Evolutionary conservation across 768 basidiomycete genomes (phyloP).

Genomic region (Termitomyces sp.): DNA sequence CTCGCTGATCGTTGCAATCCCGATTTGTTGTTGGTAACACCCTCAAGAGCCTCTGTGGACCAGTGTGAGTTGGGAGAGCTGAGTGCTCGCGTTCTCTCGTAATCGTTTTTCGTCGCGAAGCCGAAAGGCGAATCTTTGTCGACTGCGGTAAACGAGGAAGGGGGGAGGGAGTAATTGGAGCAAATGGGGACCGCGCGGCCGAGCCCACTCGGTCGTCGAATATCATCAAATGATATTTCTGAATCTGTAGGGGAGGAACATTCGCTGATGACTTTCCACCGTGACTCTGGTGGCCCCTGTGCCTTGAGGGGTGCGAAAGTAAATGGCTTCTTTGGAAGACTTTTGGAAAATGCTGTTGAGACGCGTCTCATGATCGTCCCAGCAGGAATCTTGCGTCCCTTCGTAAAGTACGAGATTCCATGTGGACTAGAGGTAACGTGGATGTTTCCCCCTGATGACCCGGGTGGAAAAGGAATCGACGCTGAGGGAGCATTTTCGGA

Average conservation of each 20-base stretch:
- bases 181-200: conserved; percentile 32
- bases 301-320: conserved; percentile 8
- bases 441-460: conserved; percentile 12
- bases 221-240: conserved; percentile 29
- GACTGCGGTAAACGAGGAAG: conserved; percentile 24
- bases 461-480: conserved; percentile 13
- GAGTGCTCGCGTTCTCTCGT: conserved; percentile 23
- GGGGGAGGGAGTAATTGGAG: conserved; percentile 30
- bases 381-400: conserved; percentile 5
- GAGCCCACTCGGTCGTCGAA: conserved; percentile 41
- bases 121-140: conserved; percentile 16
- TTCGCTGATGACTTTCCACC: conserved; percentile 10
- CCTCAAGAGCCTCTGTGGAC: conserved; percentile 18
- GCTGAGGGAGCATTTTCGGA: not conserved
- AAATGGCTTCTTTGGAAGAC: conserved; percentile 9
- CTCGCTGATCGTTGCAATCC: conserved; percentile 5
- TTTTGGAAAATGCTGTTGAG: conserved; percentile 18
- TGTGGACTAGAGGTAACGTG: conserved; percentile 2
- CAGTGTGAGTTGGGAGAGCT: conserved; percentile 35
- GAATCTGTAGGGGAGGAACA: conserved; percentile 13
- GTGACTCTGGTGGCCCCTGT: not conserved
- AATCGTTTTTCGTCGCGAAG: not conserved
- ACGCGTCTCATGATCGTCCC: conserved; percentile 20
- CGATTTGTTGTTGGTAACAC: conserved; percentile 7
- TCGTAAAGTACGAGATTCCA: not conserved